Percentiles rank a stretch among this genome's conserved stretches.
Conservation (phyloP, 164 flowering plant species). For the Hamamelis virginiana region DNA sequence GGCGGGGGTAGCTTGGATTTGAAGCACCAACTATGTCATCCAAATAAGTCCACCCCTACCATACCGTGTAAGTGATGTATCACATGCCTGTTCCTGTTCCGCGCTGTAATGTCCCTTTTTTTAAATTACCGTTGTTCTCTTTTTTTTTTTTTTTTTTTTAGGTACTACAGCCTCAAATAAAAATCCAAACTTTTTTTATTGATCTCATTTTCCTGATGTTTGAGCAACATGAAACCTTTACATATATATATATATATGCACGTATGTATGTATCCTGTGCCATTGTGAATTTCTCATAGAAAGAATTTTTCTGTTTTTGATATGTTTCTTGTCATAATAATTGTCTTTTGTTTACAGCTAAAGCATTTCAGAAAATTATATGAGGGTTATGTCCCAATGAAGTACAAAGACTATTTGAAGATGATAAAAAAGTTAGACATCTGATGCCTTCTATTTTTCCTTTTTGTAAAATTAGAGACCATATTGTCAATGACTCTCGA, state of each 20-base stretch:
- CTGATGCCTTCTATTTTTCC: slow-evolving; percentile 15
- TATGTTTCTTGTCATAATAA: neutral
- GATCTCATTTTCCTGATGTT: no score
- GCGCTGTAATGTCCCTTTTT: no score
- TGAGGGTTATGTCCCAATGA: slow-evolving; percentile 93
- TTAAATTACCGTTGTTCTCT: no score
- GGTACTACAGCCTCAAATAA: no score
- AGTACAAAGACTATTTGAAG: slow-evolving; percentile 77
- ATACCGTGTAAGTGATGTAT: no score
- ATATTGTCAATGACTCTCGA: neutral
- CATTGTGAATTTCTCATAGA: neutral
- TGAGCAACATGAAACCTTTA: no score
- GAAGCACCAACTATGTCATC: no score
- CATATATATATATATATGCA: neutral
- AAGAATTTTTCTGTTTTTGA: neutral
- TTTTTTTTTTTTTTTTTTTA: no score
- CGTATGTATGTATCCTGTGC: neutral
- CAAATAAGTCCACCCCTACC: no score
- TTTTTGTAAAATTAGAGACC: neutral
- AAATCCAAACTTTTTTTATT: no score
- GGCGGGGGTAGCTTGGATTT: no score
- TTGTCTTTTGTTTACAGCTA: slow-evolving; percentile 48
- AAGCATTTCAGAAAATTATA: slow-evolving; percentile 60
- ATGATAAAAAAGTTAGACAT: slow-evolving; percentile 78
- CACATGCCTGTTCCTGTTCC: no score